Evolutionary conservation across 1,284 basidiomycete genomes (phyloP).

Genomic region (Exobasidium rhododendri): DNA sequence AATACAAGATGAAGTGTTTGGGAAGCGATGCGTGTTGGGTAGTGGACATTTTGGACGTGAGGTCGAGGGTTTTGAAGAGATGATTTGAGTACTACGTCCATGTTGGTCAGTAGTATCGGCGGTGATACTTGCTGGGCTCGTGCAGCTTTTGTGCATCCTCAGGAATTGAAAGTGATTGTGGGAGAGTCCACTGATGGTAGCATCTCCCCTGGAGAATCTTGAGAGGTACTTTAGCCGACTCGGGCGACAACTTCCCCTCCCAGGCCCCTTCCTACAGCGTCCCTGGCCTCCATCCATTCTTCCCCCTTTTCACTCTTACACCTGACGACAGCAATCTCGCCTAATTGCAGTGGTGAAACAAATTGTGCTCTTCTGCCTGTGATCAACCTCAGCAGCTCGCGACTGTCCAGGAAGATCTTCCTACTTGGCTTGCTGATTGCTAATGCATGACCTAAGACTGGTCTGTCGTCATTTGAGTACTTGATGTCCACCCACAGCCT

Average conservation of each 20-base stretch:
- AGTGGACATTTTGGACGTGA: too few species aligned
- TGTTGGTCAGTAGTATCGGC: too few species aligned
- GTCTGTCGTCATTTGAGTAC: constrained; percentile 72
- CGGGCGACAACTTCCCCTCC: constrained; percentile 56
- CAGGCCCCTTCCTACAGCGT: constrained; percentile 55
- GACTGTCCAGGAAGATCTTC: constrained; percentile 68
- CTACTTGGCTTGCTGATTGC: constrained; percentile 72
- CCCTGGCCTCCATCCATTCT: constrained; percentile 56
- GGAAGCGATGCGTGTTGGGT: too few species aligned
- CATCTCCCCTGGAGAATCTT: too few species aligned
- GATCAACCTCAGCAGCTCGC: constrained; percentile 71
- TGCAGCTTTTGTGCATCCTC: too few species aligned
- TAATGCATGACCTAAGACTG: constrained; percentile 71
- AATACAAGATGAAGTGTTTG: too few species aligned
- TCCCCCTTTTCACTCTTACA: neutral
- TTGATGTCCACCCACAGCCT: constrained; percentile 83
- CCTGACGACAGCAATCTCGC: constrained; percentile 75
- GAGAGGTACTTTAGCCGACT: constrained; percentile 9
- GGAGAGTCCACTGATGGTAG: too few species aligned
- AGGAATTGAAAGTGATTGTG: too few species aligned
- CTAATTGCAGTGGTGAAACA: constrained; percentile 71
- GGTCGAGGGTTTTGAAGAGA: too few species aligned
- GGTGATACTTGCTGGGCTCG: too few species aligned
- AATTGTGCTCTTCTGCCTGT: constrained; percentile 59
- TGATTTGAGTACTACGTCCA: too few species aligned